These are phyloP conservation scores for Saccharomyces cerevisiae DNA, from an alignment of 805 yeast species.

Conservation along the genomic window DNA sequence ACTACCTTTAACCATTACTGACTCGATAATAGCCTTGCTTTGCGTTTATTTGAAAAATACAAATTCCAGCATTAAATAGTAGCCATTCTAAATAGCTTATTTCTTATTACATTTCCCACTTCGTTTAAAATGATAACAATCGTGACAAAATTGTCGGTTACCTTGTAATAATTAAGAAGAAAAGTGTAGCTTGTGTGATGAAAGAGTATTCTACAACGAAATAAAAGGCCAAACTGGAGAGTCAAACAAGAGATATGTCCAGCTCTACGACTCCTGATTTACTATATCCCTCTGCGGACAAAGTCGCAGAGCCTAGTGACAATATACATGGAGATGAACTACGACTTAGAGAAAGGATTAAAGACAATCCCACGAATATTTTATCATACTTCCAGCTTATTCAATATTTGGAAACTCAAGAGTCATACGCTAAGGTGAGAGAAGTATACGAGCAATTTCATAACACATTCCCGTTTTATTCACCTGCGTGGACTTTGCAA, in stretches of 20 bases:
- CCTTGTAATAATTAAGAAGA: neutral
- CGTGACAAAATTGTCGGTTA: neutral
- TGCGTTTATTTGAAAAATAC: neutral
- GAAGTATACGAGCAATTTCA: slow-evolving; percentile 54
- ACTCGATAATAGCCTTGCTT: neutral
- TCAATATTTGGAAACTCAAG: slow-evolving; percentile 40
- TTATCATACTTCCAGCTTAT: slow-evolving; percentile 50
- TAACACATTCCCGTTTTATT: slow-evolving; percentile 56
- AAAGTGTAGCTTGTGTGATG: neutral
- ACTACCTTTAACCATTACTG: neutral
- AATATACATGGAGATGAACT: neutral
- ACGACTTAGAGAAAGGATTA: slow-evolving; percentile 15
- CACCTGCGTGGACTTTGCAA: slow-evolving; percentile 67
- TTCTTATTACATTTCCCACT: neutral
- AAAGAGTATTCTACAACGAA: neutral
- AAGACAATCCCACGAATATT: slow-evolving; percentile 44
- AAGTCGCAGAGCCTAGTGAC: neutral
- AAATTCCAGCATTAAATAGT: neutral
- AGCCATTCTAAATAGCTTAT: neutral
- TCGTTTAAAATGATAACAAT: neutral
- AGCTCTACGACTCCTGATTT: neutral
- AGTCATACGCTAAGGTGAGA: slow-evolving; percentile 52
- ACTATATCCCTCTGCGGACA: neutral
- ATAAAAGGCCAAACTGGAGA: neutral
- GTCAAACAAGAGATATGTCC: neutral